phyloP scores from a whole-genome alignment of 1,284 basidiomycete genomes.

The Irpex sp. region DNA sequence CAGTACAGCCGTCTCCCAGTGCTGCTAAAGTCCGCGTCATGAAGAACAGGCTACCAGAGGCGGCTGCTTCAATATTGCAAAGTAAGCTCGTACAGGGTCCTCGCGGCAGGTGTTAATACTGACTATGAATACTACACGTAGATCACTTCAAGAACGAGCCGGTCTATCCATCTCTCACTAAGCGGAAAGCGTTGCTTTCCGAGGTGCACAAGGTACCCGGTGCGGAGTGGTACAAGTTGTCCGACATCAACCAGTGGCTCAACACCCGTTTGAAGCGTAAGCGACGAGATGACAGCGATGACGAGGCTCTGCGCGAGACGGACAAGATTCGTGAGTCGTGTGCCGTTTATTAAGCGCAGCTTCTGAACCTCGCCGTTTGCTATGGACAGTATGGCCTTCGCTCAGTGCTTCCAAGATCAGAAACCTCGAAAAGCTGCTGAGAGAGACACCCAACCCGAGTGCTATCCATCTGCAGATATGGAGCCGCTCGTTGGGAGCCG shows the following conservation, averaged over 20 bases:
- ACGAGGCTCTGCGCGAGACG: background rate
- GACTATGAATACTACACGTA: background rate
- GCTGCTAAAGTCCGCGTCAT: no score
- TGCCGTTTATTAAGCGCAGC: background rate
- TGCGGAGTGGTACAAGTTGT: slow-evolving; percentile 2
- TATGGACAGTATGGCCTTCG: slow-evolving; percentile 3
- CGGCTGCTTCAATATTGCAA: background rate
- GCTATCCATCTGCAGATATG: background rate
- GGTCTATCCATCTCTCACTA: background rate
- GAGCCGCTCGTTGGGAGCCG: background rate
- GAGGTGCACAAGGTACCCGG: slow-evolving; percentile 1
- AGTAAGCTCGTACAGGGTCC: background rate
- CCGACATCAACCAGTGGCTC: background rate
- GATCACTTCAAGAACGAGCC: background rate
- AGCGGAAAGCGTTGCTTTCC: background rate
- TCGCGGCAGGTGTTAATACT: background rate
- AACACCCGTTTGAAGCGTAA: background rate
- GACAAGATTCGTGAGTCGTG: background rate
- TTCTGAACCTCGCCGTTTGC: background rate
- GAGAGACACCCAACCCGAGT: background rate
- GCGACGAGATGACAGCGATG: background rate
- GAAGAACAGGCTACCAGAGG: background rate
- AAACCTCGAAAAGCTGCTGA: background rate
- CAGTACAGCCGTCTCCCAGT: no score
- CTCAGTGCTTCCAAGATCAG: background rate